A percentile compares a stretch with the other conserved stretches of the same genome.
Evolutionary conservation across 805 yeast species (phyloP).

Genomic region (Cyberlindnera saturnus): DNA sequence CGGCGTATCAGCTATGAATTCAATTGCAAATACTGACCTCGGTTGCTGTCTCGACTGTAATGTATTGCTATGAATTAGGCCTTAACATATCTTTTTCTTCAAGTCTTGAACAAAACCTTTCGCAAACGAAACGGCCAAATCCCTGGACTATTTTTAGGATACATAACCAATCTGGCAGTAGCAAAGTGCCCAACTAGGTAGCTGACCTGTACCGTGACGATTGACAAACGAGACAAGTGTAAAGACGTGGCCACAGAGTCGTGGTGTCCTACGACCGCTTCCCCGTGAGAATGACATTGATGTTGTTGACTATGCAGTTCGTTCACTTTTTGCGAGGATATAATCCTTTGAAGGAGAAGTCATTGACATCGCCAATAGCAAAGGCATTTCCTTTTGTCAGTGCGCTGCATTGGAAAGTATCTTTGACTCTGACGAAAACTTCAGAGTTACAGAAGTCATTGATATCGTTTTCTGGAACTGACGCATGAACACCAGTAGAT

Average conservation of each 20-base stretch:
- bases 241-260: neutral
- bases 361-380: conserved; percentile 28
- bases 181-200: neutral
- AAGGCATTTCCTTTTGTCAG: conserved; percentile 17
- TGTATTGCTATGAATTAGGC: no score
- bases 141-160: no score
- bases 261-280: no score
- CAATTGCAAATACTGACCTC: no score
- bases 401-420: conserved; percentile 5
- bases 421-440: conserved; percentile 8
- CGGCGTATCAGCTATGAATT: no score
- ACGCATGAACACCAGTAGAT: conserved; percentile 7
- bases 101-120: no score
- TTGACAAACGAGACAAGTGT: conserved; percentile 18
- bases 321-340: conserved; percentile 7
- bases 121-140: neutral
- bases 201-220: conserved; percentile 21
- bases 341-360: conserved; percentile 18
- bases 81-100: no score
- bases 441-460: neutral
- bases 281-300: no score
- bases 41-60: no score
- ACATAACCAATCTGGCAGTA: neutral
- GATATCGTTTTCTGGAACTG: conserved; percentile 7
- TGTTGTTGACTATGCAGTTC: conserved; percentile 12